Evolutionary conservation across 2,329 filamentous ascomycete genomes (phyloP).

Genomic region (Exophiala alcalophila): DNA sequence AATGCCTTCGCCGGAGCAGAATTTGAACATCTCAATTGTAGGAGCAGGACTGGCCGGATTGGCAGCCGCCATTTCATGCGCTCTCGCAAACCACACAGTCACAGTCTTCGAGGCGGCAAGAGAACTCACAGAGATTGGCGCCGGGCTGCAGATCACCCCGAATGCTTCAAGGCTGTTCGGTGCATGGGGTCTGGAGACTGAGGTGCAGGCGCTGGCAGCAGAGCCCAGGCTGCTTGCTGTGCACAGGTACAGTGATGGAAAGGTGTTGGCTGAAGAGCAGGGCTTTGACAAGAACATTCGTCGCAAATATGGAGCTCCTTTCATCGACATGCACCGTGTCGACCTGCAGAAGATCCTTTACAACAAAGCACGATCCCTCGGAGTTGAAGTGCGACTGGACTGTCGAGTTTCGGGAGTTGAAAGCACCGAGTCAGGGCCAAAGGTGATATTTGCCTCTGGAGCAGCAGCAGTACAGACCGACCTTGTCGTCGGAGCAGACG

Average conservation of each 20-base stretch:
- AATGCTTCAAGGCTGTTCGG: slow-evolving; percentile 28
- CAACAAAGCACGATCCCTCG: slow-evolving; percentile 40
- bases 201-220: slow-evolving; percentile 26
- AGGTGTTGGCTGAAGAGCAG: slow-evolving; percentile 45
- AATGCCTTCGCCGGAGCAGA: not conserved
- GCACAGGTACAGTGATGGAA: slow-evolving; percentile 35
- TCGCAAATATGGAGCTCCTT: slow-evolving; percentile 41
- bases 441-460: slow-evolving; percentile 36
- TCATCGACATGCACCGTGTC: slow-evolving; percentile 51
- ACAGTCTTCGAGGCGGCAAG: slow-evolving; percentile 32
- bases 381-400: slow-evolving; percentile 36
- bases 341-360: slow-evolving; percentile 48
- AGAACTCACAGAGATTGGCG: slow-evolving; percentile 29
- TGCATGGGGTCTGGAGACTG: slow-evolving; percentile 19
- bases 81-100: slow-evolving; percentile 29
- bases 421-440: slow-evolving; percentile 27
- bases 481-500: slow-evolving; percentile 50
- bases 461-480: slow-evolving; percentile 42
- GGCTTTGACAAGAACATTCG: slow-evolving; percentile 55
- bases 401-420: slow-evolving; percentile 32
- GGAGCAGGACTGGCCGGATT: slow-evolving; percentile 35
- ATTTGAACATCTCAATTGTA: slow-evolving; percentile 29
- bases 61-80: slow-evolving; percentile 33
- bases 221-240: slow-evolving; percentile 37
- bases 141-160: slow-evolving; percentile 31